Evolutionary conservation across 345 rosid genomes (phyloP), one percentile per base, ranked within the genome.

Genomic region (Raphanus sativus): DNA sequence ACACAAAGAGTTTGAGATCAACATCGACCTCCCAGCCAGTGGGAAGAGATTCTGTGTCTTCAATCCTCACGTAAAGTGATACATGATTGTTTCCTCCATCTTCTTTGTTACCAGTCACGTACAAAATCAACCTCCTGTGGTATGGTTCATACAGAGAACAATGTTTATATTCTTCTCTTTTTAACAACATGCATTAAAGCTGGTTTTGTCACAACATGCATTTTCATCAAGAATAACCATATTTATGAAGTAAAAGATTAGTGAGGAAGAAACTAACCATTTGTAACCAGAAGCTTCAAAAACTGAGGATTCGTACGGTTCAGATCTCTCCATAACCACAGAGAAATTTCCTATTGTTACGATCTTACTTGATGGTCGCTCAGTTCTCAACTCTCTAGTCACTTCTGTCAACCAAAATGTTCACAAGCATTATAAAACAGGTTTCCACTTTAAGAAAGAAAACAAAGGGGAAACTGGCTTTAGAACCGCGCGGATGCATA

Each of bases 281-380:
- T 81, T 84, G 76, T 82, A 73, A 54, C 80, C 80, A 13, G 62
- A 38, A 62, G 78, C 65, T 55, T 82, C 80, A 79, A 87, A 84
- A 28, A 34, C 78, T 48, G 66, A 77, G 6, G 83, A 82, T 15
- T 81, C 81, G 7, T 76, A 82, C 9, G 64, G 77, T 12, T 84
- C 83, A 0, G 0, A 11, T 7, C 77, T 45, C 0, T 58, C 62
- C 7, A 65, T 68, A 6, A 69, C 40, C 17, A 81, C 64, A 3
- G 83, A 86, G 72, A 77, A 85, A 0, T 67, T 60, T 29, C 71
- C 36, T 5, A 87, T 72, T 64, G 85, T 80, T 4, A 86, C 67
- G 4, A 61, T 70, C 59, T 77, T 83, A 36, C 80, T 81, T 29
- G 82, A 63, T 8, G 85, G 87, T n/a, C 77, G 70, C 21, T 54